Percentiles rank a stretch among this genome's conserved stretches.
Evolutionary conservation across 208 protist species (phyloP).

Genomic region (Endotrypanum monterogeii): DNA sequence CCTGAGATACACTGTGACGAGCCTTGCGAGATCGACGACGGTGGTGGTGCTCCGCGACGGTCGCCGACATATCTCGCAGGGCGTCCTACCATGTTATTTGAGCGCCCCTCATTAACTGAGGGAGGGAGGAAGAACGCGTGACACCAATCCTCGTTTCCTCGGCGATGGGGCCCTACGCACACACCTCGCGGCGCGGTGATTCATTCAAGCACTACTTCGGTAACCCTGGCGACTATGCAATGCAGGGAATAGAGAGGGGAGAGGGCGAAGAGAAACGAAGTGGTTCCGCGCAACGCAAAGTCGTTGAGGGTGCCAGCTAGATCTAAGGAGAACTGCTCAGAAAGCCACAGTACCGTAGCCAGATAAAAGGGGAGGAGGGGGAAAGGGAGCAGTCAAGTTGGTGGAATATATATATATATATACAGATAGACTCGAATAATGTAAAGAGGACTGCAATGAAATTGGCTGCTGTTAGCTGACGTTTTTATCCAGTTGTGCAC

Average conservation of each 20-base stretch:
- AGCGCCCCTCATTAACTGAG: not conserved
- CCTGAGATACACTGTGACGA: not conserved
- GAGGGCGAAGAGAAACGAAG: not conserved
- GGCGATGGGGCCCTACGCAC: not conserved
- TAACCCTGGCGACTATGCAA: not conserved
- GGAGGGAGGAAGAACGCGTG: not conserved
- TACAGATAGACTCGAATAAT: no score
- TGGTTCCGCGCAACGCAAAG: not conserved
- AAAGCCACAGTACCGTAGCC: not conserved
- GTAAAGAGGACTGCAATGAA: no score
- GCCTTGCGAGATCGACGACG: not conserved
- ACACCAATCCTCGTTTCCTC: not conserved
- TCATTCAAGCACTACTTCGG: not conserved
- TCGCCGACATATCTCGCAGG: not conserved
- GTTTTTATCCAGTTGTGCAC: not conserved
- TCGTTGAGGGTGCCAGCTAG: not conserved
- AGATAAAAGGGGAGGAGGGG: not conserved
- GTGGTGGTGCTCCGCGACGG: not conserved
- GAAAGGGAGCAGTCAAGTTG: no score
- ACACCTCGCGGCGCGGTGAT: slow-evolving; percentile 1
- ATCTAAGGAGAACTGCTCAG: not conserved
- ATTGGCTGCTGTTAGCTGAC: not conserved
- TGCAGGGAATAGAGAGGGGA: no score
- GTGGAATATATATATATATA: no score
- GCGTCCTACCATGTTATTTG: not conserved